phyloP scores from a whole-genome alignment of 1,284 basidiomycete genomes.

The Lentinula novae-zelandiae region DNA sequence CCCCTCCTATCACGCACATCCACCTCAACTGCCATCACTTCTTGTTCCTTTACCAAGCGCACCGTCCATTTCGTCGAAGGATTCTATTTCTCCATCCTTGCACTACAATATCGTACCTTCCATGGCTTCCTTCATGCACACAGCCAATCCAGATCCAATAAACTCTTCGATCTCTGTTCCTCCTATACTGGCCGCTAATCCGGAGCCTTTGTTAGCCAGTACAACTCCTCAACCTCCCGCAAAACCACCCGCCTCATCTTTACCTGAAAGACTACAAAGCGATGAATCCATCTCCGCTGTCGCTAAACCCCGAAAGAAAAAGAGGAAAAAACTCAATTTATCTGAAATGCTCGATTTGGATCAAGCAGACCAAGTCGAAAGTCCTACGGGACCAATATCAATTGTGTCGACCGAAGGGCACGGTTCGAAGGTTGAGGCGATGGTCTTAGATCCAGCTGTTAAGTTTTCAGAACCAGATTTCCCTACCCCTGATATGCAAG shows the following conservation, averaged over 20 bases:
- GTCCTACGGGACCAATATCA: neutral
- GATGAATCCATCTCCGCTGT: neutral
- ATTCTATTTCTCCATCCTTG: neutral
- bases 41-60: neutral
- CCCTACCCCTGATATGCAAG: neutral
- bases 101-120: neutral
- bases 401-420: neutral
- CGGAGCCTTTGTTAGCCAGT: neutral
- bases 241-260: neutral
- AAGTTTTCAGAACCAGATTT: neutral
- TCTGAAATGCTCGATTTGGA: neutral
- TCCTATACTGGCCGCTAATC: neutral
- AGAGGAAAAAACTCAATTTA: neutral
- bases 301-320: slow-evolving; percentile 2
- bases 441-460: neutral
- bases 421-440: neutral
- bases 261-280: neutral
- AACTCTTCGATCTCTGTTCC: neutral
- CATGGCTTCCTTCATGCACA: neutral
- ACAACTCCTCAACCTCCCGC: neutral
- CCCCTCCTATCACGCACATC: too few relatives aligned
- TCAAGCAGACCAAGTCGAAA: neutral
- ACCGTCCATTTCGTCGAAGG: too few relatives aligned
- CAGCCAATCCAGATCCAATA: neutral
- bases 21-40: neutral